phyloP scores from a whole-genome alignment of 2,329 filamentous ascomycete species.

The Stemphylium lycopersici region DNA sequence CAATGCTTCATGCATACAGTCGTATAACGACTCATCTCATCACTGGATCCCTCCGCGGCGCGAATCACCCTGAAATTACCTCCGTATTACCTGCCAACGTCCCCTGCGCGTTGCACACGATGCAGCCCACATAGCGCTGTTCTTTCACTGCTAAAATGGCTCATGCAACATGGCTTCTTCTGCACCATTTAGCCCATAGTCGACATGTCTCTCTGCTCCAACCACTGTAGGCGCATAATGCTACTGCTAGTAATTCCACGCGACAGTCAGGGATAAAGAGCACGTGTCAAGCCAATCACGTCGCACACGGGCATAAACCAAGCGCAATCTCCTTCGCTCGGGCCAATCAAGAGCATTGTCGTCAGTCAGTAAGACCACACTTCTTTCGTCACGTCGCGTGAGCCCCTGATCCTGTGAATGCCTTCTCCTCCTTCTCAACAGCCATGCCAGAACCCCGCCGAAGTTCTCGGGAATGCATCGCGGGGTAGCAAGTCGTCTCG shows the following conservation, averaged over 20 bases:
- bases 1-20: slow-evolving; percentile 2
- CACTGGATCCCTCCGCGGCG: neutral
- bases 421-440: neutral
- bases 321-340: slow-evolving; percentile 3
- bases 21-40: slow-evolving; percentile 5
- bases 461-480: neutral
- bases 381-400: neutral
- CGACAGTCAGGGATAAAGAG: slow-evolving; percentile 1
- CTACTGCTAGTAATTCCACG: neutral
- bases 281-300: slow-evolving; percentile 8
- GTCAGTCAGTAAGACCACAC: neutral
- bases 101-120: neutral
- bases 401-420: neutral
- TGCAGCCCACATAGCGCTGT: neutral
- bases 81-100: neutral
- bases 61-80: slow-evolving; percentile 8
- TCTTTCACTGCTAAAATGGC: neutral
- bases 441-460: neutral
- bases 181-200: too few species aligned
- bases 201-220: too few species aligned
- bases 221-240: neutral
- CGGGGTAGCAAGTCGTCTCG: neutral
- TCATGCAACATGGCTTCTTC: too few species aligned
- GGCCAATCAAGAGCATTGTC: slow-evolving; percentile 7
- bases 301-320: slow-evolving; percentile 5